Conservation (phyloP, 2,329 filamentous ascomycete species). For the Fusarium camptoceras region DNA sequence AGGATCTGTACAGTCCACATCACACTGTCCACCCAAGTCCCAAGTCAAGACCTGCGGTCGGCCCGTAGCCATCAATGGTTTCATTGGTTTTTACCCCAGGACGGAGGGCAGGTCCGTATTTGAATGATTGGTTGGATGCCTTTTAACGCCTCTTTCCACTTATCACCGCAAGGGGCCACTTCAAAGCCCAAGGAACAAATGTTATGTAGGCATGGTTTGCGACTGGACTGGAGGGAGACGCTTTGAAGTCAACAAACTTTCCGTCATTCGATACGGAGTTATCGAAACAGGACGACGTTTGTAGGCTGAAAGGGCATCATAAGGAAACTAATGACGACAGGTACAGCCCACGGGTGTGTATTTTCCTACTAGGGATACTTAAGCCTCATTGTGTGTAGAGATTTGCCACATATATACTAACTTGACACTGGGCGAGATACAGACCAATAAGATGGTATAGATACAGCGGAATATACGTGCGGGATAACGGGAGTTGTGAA, state of each 20-base stretch:
- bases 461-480: no score
- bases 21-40: conserved; percentile 19
- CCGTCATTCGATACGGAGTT: background rate
- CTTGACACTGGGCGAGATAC: no score
- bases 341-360: no score
- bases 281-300: conserved; percentile 18
- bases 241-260: background rate
- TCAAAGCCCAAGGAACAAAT: background rate
- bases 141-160: background rate
- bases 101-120: conserved; percentile 4
- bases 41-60: background rate
- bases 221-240: background rate
- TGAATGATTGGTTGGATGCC: background rate
- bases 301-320: background rate
- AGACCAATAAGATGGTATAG: no score
- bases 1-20: background rate
- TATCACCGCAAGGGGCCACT: background rate
- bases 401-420: no score
- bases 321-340: background rate
- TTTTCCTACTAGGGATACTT: no score
- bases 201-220: background rate
- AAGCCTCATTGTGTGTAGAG: no score
- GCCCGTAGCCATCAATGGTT: background rate
- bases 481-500: no score
- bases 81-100: background rate